Conservation (phyloP, 768 basidiomycete species). For the Rhodocollybia butyracea region DNA sequence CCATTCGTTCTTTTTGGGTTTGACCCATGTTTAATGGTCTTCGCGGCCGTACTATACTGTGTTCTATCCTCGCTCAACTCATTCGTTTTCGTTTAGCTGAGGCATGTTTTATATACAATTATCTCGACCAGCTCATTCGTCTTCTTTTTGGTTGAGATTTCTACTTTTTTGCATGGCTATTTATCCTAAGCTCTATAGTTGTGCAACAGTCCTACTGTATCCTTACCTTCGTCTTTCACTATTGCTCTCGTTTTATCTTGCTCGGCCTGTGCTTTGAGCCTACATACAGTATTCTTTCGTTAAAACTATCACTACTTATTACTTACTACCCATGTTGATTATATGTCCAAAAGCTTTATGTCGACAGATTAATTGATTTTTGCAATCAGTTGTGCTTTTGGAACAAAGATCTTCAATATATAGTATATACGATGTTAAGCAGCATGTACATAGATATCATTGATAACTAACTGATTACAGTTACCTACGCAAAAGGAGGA, state of each 20-base stretch:
- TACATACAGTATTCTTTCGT: neutral
- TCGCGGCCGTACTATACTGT: neutral
- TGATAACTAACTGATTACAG: neutral
- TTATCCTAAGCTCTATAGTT: neutral
- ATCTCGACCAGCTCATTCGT: neutral
- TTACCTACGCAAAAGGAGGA: slow-evolving; percentile 25
- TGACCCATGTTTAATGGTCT: neutral
- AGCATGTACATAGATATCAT: neutral
- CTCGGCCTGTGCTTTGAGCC: neutral
- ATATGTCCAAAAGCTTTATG: too few relatives aligned
- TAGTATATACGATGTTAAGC: neutral
- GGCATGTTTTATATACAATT: too few relatives aligned
- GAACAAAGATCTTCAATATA: too few relatives aligned
- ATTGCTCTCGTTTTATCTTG: neutral
- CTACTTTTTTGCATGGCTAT: neutral
- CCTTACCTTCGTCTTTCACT: neutral
- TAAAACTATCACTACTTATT: neutral
- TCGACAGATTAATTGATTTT: too few relatives aligned
- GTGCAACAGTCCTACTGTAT: neutral
- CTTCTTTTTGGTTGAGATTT: neutral
- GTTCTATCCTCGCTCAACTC: neutral
- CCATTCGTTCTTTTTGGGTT: neutral
- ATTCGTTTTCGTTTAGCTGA: neutral
- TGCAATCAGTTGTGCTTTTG: too few relatives aligned
- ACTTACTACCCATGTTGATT: neutral